Conservation (phyloP, 2,329 filamentous ascomycete species). For the Pestalotiopsis sp. region DNA sequence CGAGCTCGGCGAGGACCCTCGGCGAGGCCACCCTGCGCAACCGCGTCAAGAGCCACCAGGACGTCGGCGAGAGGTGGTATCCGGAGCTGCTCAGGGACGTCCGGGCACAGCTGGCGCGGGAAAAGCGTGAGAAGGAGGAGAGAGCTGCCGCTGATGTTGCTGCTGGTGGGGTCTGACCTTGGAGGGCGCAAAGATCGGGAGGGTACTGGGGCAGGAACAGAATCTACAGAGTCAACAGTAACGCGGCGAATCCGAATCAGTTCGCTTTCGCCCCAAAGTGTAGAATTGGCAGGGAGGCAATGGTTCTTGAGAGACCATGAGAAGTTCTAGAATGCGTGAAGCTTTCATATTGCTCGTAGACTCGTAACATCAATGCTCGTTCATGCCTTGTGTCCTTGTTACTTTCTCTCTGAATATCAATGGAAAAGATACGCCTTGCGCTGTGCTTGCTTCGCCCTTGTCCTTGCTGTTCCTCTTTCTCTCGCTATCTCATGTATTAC, state of each 20-base stretch:
- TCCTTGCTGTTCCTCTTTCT: not conserved
- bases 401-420: slow-evolving; percentile 19
- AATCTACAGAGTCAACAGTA: slow-evolving; percentile 41
- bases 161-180: not conserved
- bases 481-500: not conserved
- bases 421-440: slow-evolving; percentile 19
- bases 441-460: slow-evolving; percentile 14
- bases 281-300: no score
- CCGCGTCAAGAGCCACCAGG: slow-evolving; percentile 82
- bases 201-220: slow-evolving; percentile 19
- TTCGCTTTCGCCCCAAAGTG: not conserved
- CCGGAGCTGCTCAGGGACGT: slow-evolving; percentile 63
- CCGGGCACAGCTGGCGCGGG: slow-evolving; percentile 56
- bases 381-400: not conserved
- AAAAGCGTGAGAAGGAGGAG: slow-evolving; percentile 32
- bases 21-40: slow-evolving; percentile 86
- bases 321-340: not conserved
- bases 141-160: slow-evolving; percentile 11
- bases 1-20: slow-evolving; percentile 61
- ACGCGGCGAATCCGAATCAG: not conserved
- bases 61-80: slow-evolving; percentile 83
- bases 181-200: not conserved
- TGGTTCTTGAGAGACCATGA: not conserved
- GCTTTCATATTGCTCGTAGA: slow-evolving; percentile 11
- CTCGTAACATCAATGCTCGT: slow-evolving; percentile 11